A percentile compares a stretch with the other conserved stretches of the same genome.
Conservation (phyloP, 805 yeast genomes). For the Candida nanaspora region DNA sequence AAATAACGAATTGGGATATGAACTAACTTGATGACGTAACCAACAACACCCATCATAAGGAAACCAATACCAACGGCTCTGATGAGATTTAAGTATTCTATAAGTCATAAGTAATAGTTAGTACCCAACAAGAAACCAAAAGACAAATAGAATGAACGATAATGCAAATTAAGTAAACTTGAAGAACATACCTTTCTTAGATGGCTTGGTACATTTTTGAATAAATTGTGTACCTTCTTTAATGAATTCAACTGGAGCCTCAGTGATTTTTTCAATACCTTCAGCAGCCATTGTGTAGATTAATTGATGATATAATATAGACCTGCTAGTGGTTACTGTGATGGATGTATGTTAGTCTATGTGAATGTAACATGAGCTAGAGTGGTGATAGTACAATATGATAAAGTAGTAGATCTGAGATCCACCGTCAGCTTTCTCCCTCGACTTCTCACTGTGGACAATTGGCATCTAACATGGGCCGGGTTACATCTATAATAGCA, state of each 20-base stretch:
- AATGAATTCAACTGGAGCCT: constrained; percentile 85
- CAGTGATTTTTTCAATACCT: constrained; percentile 62
- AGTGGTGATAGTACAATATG: no score
- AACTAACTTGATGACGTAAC: constrained; percentile 87
- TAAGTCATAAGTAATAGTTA: background rate
- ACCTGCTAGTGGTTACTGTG: background rate
- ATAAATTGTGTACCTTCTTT: constrained; percentile 88
- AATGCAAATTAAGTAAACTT: background rate
- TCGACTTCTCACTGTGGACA: no score
- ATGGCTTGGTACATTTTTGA: constrained; percentile 90
- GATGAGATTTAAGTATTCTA: constrained; percentile 79
- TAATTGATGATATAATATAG: background rate
- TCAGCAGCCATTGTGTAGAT: constrained; percentile 22
- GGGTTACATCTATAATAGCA: no score
- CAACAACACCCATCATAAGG: constrained; percentile 96
- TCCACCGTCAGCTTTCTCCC: no score
- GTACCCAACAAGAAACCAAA: background rate
- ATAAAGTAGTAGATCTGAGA: no score
- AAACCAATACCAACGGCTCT: constrained; percentile 97
- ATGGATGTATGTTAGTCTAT: no score
- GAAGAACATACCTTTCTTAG: constrained; percentile 53
- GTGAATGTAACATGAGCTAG: no score
- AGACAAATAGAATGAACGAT: background rate
- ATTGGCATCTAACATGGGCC: no score
- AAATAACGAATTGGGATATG: constrained; percentile 96